Conservation (phyloP, 495 filamentous ascomycete species). For the Aspergillus bertholletiae region DNA sequence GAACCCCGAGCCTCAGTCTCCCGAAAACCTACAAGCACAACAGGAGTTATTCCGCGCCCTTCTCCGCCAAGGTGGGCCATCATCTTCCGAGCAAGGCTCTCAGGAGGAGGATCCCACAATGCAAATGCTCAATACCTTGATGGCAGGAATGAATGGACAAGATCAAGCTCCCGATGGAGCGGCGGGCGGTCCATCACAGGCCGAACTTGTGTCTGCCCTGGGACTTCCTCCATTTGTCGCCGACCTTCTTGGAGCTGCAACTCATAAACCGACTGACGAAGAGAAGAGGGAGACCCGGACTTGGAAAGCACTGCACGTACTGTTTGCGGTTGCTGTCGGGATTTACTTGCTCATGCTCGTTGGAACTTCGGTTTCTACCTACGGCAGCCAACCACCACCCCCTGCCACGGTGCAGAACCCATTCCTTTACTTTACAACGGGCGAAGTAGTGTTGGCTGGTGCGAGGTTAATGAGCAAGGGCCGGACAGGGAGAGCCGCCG, state of each 20-base stretch:
- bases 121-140: constrained; percentile 57
- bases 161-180: background rate
- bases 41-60: constrained; percentile 44
- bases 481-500: constrained; percentile 29
- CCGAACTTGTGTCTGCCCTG: constrained; percentile 30
- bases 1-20: constrained; percentile 1
- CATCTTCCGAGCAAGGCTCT: constrained; percentile 22
- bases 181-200: constrained; percentile 31
- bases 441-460: constrained; percentile 68
- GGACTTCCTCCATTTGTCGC: constrained; percentile 46
- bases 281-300: constrained; percentile 49
- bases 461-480: constrained; percentile 59
- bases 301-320: constrained; percentile 74
- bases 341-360: constrained; percentile 58
- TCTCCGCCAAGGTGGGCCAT: constrained; percentile 34
- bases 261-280: constrained; percentile 30
- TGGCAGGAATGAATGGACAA: constrained; percentile 37
- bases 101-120: constrained; percentile 57
- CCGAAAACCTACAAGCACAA: constrained; percentile 33
- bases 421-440: constrained; percentile 80
- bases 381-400: constrained; percentile 49
- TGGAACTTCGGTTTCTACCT: constrained; percentile 33
- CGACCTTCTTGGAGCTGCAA: constrained; percentile 30
- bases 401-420: constrained; percentile 62
- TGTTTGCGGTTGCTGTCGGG: constrained; percentile 68